Conservation (phyloP, 176 grass and related monocot genomes). For the Ananas comosus region DNA sequence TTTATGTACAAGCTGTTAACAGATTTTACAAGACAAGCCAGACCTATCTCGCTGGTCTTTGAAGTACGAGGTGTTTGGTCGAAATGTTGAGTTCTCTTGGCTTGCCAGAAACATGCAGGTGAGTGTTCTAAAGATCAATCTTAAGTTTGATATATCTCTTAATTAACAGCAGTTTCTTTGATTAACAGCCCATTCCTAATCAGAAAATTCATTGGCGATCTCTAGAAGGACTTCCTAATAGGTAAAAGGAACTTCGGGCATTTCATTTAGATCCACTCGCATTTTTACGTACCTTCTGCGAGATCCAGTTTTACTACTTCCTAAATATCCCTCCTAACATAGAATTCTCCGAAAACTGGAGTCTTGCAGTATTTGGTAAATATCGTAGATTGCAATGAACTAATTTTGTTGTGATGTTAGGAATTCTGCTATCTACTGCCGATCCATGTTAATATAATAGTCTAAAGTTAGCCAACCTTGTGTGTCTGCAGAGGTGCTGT, state of each 20-base stretch:
- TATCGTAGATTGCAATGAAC: too few relatives aligned
- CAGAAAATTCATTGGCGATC: slow-evolving; percentile 99
- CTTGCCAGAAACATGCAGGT: slow-evolving; percentile 84
- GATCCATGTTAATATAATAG: not conserved
- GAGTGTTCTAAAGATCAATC: not conserved
- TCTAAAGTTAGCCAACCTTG: slow-evolving; percentile 7
- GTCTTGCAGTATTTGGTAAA: too few relatives aligned
- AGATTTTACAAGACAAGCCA: slow-evolving; percentile 86
- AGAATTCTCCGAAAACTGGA: too few relatives aligned
- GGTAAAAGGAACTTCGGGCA: slow-evolving; percentile 27
- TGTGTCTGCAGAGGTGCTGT: slow-evolving; percentile 66
- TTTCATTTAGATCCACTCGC: not conserved
- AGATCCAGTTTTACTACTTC: not conserved
- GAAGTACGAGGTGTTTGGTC: slow-evolving; percentile 75
- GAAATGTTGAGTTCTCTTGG: slow-evolving; percentile 86
- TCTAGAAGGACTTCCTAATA: slow-evolving; percentile 91
- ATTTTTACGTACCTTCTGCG: not conserved
- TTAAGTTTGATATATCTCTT: slow-evolving; percentile 1
- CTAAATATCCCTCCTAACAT: not conserved
- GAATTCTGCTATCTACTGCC: slow-evolving; percentile 1
- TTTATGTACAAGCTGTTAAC: slow-evolving; percentile 13
- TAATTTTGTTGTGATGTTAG: not conserved
- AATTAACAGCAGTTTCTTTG: slow-evolving; percentile 12
- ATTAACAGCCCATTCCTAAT: slow-evolving; percentile 74
- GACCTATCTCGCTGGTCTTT: slow-evolving; percentile 75